A percentile compares a stretch with the other conserved stretches of the same genome.
These are phyloP conservation scores for Fulvia fulva DNA, from an alignment of 2,329 filamentous ascomycete genomes.

Conservation along the genomic window DNA sequence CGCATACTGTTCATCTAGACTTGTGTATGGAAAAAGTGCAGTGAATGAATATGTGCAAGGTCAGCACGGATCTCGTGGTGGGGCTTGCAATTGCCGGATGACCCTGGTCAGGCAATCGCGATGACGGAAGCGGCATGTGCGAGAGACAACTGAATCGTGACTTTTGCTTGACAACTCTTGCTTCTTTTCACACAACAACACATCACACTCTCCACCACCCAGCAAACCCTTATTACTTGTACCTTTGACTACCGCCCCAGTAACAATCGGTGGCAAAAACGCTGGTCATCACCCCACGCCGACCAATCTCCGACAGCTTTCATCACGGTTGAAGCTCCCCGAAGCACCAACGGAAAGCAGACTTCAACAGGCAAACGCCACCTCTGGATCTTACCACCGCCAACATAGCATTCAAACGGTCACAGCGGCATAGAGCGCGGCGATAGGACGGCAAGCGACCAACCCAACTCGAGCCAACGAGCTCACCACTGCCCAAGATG, in stretches of 20 bases:
- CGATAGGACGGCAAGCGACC: neutral
- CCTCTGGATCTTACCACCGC: neutral
- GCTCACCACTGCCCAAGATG: conserved; percentile 12
- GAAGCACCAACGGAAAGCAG: neutral
- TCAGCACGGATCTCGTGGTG: neutral
- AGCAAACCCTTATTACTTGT: neutral
- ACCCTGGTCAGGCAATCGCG: neutral
- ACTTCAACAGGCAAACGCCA: neutral
- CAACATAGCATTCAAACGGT: neutral
- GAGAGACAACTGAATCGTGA: neutral
- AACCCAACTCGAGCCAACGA: neutral
- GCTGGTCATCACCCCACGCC: neutral
- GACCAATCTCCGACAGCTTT: neutral
- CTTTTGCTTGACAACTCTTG: neutral
- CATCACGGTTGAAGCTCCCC: neutral
- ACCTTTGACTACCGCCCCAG: neutral
- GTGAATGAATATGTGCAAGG: neutral
- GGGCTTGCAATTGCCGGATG: neutral
- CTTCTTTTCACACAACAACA: neutral
- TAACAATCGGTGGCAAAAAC: neutral
- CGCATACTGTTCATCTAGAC: neutral
- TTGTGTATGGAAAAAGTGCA: neutral
- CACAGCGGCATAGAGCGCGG: neutral
- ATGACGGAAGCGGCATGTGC: neutral
- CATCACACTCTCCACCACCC: neutral